Conservation (phyloP, 306 rosid species). For the Geum urbanum region DNA sequence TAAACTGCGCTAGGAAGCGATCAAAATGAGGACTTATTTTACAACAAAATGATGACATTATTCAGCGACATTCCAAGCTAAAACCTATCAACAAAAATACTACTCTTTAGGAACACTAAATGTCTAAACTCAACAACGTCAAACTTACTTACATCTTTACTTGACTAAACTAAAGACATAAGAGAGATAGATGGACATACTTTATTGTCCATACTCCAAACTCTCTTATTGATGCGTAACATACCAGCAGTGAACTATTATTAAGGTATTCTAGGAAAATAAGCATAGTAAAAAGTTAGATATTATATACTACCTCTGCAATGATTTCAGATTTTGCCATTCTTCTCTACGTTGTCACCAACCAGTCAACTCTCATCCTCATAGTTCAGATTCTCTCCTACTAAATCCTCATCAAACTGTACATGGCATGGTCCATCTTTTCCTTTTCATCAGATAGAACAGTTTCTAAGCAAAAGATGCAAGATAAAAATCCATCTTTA, state of each 20-base stretch:
- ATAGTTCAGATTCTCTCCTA: neutral
- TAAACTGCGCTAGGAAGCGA: neutral
- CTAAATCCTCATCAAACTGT: neutral
- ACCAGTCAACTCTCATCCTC: neutral
- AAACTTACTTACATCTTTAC: too few species aligned
- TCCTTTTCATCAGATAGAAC: neutral
- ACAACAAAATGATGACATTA: too few species aligned
- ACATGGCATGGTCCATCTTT: neutral
- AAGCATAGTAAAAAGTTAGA: neutral
- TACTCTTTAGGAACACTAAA: too few species aligned
- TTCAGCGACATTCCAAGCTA: too few species aligned
- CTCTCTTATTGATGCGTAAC: too few species aligned
- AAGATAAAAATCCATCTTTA: neutral
- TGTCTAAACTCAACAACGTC: too few species aligned
- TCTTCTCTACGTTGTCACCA: neutral
- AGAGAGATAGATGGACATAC: too few species aligned
- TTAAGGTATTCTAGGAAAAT: too few species aligned
- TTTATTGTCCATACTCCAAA: too few species aligned
- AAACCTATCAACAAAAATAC: too few species aligned
- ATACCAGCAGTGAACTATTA: too few species aligned
- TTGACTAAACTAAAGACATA: too few species aligned
- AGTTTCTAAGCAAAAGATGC: constrained; percentile 1
- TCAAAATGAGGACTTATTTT: neutral
- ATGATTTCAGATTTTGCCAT: neutral
- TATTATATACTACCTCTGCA: neutral